These are phyloP conservation scores for Pseudogymnoascus sp. DNA, from an alignment of 2,329 filamentous ascomycete species.

Conservation along the genomic window DNA sequence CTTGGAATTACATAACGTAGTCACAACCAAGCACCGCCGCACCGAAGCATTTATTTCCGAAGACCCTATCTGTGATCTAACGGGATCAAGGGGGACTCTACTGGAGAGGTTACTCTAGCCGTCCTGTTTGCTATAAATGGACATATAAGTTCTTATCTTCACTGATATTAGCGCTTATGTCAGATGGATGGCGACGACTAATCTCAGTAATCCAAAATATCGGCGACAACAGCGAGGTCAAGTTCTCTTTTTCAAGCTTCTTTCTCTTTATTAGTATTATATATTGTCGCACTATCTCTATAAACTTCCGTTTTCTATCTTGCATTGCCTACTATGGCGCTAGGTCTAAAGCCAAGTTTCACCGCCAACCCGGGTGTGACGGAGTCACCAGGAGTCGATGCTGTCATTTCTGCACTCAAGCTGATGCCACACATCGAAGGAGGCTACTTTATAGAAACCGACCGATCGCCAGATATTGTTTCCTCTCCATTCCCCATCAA, in stretches of 20 bases:
- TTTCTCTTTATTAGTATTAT: neutral
- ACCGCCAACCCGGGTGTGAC: slow-evolving; percentile 17
- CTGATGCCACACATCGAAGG: slow-evolving; percentile 53
- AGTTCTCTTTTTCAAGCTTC: neutral
- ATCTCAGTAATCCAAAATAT: neutral
- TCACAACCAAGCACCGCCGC: too few species aligned
- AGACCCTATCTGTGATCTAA: too few species aligned
- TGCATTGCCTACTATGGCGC: neutral
- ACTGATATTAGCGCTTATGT: neutral
- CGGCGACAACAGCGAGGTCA: neutral
- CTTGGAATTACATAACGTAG: too few species aligned
- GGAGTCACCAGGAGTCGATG: slow-evolving; percentile 29
- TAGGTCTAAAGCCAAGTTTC: slow-evolving; percentile 24
- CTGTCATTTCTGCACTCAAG: slow-evolving; percentile 36
- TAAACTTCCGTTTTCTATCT: neutral
- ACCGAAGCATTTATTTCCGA: too few species aligned
- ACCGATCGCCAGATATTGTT: slow-evolving; percentile 43
- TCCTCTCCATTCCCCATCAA: slow-evolving; percentile 45
- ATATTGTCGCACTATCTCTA: neutral
- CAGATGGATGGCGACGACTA: neutral
- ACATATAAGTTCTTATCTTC: neutral
- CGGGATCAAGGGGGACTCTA: too few species aligned
- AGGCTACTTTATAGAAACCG: slow-evolving; percentile 56
- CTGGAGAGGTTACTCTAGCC: too few species aligned
- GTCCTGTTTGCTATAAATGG: too few species aligned